Evolutionary conservation across 2,329 filamentous ascomycete genomes (phyloP).

Genomic region (Lizonia empirigonia): DNA sequence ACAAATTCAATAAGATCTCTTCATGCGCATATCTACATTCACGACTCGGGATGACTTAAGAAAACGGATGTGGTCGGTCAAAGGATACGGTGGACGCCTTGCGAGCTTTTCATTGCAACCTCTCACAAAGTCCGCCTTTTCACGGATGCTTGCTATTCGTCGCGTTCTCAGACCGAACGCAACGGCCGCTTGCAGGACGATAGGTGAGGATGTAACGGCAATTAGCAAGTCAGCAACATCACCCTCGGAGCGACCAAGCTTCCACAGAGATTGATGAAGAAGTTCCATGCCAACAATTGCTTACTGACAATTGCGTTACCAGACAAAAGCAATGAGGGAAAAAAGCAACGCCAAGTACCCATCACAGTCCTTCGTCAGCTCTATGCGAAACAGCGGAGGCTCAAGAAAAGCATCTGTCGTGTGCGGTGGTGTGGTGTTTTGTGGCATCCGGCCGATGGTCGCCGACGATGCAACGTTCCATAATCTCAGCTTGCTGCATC

Average conservation of each 20-base stretch:
- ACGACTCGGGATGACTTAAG: background rate
- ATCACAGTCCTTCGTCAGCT: background rate
- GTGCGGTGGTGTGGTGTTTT: constrained; percentile 16
- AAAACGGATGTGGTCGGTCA: background rate
- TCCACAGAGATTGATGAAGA: background rate
- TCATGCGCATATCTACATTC: background rate
- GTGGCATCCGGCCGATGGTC: constrained; percentile 31
- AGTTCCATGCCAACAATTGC: background rate
- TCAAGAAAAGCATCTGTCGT: background rate
- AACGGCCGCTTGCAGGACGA: constrained; percentile 10
- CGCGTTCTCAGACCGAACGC: constrained; percentile 4
- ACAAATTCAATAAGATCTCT: constrained; percentile 6
- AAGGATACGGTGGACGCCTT: background rate
- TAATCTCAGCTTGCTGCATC: constrained; percentile 16
- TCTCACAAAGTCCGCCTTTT: constrained; percentile 4
- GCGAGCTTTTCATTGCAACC: constrained; percentile 9
- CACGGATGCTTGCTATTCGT: constrained; percentile 1
- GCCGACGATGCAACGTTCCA: constrained; percentile 37
- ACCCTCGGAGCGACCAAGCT: background rate
- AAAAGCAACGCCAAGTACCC: background rate
- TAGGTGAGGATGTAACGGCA: constrained; percentile 12
- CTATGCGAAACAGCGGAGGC: constrained; percentile 1
- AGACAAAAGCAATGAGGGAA: constrained; percentile 3
- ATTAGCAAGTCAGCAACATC: constrained; percentile 10
- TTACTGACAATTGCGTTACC: background rate